Evolutionary conservation across 108 stramenopile genomes (phyloP).

Genomic region (Conticribra guillardii): DNA sequence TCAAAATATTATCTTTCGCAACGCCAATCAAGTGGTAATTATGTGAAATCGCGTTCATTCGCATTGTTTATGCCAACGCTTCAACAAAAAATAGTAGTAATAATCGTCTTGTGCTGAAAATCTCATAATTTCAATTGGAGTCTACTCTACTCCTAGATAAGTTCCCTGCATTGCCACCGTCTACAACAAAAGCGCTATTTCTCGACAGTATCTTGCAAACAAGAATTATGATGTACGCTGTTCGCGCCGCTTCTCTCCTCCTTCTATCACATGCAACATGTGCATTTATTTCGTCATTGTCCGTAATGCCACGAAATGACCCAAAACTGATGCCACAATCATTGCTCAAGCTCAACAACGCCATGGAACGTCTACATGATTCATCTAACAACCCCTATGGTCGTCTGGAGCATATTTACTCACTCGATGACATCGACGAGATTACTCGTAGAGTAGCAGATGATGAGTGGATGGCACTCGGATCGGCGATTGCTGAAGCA

Average conservation of each 20-base stretch:
- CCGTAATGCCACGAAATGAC: not conserved
- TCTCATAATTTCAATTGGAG: no score
- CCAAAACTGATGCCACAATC: not conserved
- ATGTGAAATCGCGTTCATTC: no score
- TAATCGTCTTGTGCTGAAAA: no score
- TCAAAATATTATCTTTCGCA: no score
- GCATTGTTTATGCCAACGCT: no score
- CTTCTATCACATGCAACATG: not conserved
- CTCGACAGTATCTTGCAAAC: not conserved
- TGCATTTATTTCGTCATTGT: constrained; percentile 10
- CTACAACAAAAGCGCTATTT: no score
- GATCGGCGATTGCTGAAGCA: constrained; percentile 32
- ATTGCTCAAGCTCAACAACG: not conserved
- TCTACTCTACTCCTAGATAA: no score
- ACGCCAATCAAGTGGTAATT: no score
- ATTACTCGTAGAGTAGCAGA: constrained; percentile 31
- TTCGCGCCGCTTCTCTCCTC: not conserved
- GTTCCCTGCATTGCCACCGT: no score
- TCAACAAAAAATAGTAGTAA: no score
- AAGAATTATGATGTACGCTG: not conserved
- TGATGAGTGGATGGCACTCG: constrained; percentile 45
- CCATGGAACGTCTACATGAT: constrained; percentile 48
- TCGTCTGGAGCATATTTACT: constrained; percentile 32
- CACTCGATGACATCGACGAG: constrained; percentile 25
- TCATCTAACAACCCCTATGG: constrained; percentile 31